Percentiles rank a stretch among this genome's conserved stretches.
These are phyloP conservation scores for Calonectria multiphialidica DNA, from an alignment of 2,329 filamentous ascomycete species.

Conservation along the genomic window DNA sequence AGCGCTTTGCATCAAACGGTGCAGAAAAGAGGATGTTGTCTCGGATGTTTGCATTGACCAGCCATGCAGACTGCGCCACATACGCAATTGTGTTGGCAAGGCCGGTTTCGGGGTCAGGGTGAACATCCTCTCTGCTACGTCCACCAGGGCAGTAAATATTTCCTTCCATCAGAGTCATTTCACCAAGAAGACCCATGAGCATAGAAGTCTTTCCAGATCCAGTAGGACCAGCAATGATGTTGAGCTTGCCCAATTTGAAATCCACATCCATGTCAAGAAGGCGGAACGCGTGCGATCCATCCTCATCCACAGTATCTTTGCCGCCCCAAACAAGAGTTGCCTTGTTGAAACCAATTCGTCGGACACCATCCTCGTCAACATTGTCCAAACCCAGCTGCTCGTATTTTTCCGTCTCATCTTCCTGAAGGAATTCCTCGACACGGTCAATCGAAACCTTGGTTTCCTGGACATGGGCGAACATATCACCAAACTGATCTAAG, in stretches of 20 bases:
- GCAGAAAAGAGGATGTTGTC: slow-evolving; percentile 96
- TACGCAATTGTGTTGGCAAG: slow-evolving; percentile 95
- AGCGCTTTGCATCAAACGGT: slow-evolving; percentile 83
- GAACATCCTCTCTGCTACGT: slow-evolving; percentile 86
- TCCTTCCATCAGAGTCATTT: slow-evolving; percentile 91
- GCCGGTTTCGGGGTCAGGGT: slow-evolving; percentile 83
- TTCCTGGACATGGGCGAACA: slow-evolving; percentile 98
- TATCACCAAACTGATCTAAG: slow-evolving; percentile 95
- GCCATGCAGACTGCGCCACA: slow-evolving; percentile 96
- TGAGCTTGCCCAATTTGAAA: slow-evolving; percentile 88
- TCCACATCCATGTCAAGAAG: slow-evolving; percentile 86
- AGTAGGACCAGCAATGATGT: slow-evolving; percentile 92
- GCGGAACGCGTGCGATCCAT: slow-evolving; percentile 81
- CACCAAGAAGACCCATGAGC: slow-evolving; percentile 94
- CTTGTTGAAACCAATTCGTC: slow-evolving; percentile 85
- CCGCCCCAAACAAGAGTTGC: slow-evolving; percentile 92
- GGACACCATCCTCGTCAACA: slow-evolving; percentile 74
- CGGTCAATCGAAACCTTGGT: slow-evolving; percentile 97
- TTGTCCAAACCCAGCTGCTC: slow-evolving; percentile 81
- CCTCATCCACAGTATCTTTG: slow-evolving; percentile 69
- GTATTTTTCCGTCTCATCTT: slow-evolving; percentile 98
- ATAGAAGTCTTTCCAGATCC: slow-evolving; percentile 96
- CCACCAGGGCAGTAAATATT: slow-evolving; percentile 88
- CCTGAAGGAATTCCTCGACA: slow-evolving; percentile 92
- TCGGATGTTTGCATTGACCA: slow-evolving; percentile 94